Evolutionary conservation across 768 basidiomycete species (phyloP).

Genomic region (Lactarius pseudohatsudake): DNA sequence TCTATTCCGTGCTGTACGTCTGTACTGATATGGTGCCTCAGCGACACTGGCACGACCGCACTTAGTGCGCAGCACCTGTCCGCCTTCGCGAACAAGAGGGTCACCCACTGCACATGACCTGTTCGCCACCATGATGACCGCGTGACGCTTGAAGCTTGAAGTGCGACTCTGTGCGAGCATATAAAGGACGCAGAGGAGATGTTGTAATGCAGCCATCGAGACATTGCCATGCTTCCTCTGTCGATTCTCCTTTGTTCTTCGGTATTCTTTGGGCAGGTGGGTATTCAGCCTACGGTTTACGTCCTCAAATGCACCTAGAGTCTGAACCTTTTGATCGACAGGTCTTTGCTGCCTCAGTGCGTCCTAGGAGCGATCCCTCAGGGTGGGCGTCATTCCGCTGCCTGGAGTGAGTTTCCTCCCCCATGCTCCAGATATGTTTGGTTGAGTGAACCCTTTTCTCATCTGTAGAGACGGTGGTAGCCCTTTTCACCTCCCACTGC

Average conservation of each 20-base stretch:
- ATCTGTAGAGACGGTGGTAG: not conserved
- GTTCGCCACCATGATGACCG: not conserved
- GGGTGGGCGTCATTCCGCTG: not conserved
- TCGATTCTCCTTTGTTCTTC: not conserved
- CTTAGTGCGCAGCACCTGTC: too few relatives aligned
- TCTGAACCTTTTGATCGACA: not conserved
- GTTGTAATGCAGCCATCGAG: not conserved
- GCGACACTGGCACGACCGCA: too few relatives aligned
- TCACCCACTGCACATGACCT: too few relatives aligned
- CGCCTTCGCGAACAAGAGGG: too few relatives aligned
- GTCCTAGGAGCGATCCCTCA: not conserved
- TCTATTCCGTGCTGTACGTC: too few relatives aligned
- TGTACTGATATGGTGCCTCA: too few relatives aligned
- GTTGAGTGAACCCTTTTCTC: not conserved
- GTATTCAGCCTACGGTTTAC: not conserved
- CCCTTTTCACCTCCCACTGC: slow-evolving; percentile 36
- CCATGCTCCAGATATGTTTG: not conserved
- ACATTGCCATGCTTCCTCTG: not conserved
- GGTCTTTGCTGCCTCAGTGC: not conserved
- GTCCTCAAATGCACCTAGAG: not conserved
- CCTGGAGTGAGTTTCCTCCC: not conserved
- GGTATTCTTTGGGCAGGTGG: not conserved
- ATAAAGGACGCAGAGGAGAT: not conserved
- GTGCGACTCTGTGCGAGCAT: not conserved
- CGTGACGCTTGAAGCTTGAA: not conserved